A percentile compares a stretch with the other conserved stretches of the same genome.
Evolutionary conservation across 176 grass and related monocot genomes (phyloP).

Genomic region (Hyparrhenia diplandra): DNA sequence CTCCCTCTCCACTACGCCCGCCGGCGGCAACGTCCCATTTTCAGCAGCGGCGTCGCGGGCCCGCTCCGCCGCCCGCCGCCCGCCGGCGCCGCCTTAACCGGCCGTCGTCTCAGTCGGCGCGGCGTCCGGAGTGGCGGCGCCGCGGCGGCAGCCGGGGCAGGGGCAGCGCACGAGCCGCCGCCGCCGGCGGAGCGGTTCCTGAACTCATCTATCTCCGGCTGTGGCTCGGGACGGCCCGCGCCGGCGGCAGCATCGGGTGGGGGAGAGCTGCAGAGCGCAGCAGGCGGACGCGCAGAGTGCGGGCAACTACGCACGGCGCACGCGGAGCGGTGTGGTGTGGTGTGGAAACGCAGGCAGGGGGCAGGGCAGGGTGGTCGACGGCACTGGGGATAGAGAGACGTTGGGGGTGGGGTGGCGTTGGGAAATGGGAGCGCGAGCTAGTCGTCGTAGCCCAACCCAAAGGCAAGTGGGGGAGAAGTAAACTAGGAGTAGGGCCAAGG

Average conservation of each 20-base stretch:
- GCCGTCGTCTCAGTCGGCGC: constrained; percentile 16
- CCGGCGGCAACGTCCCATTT: constrained; percentile 48
- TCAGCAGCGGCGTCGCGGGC: constrained; percentile 66
- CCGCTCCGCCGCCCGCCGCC: constrained; percentile 54
- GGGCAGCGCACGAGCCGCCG: not conserved
- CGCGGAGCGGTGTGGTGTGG: not conserved
- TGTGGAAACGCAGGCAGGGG: not conserved
- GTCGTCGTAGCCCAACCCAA: too few species aligned
- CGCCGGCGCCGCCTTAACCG: constrained; percentile 9
- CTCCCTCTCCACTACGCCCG: not conserved
- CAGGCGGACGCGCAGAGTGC: not conserved
- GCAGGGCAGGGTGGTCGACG: not conserved
- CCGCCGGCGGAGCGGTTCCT: constrained; percentile 17
- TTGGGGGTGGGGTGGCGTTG: constrained; percentile 41
- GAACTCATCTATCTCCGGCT: constrained; percentile 31
- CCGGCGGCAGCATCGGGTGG: constrained; percentile 23
- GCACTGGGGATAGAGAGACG: constrained; percentile 55
- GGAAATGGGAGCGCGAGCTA: constrained; percentile 27
- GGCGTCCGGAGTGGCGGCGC: constrained; percentile 10
- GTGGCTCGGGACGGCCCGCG: not conserved
- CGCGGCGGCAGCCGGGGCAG: not conserved
- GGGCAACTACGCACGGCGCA: not conserved
- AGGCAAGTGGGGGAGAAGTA: constrained; percentile 11
- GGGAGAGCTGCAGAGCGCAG: not conserved
- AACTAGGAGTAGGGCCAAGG: too few species aligned